These are phyloP conservation scores for Ogataea philodendri DNA, from an alignment of 805 yeast species.

Conservation along the genomic window DNA sequence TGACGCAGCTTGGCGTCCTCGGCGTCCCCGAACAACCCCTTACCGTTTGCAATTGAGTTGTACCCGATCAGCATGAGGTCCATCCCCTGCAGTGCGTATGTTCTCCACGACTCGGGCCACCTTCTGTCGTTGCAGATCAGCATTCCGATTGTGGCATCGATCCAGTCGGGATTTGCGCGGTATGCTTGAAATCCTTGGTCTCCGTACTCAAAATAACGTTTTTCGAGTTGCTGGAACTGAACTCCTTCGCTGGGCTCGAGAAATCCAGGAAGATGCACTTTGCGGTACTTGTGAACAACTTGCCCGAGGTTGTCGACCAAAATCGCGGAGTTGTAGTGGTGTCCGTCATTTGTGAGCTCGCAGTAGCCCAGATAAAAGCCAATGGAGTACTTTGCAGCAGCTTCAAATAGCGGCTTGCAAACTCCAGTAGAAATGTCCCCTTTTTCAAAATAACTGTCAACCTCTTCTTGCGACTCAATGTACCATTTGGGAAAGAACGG, in stretches of 20 bases:
- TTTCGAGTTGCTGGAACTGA: constrained; percentile 38
- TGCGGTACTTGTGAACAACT: constrained; percentile 34
- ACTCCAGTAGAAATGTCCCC: constrained; percentile 34
- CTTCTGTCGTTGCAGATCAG: constrained; percentile 41
- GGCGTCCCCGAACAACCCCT: constrained; percentile 32
- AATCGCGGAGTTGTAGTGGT: constrained; percentile 34
- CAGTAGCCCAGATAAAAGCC: constrained; percentile 38
- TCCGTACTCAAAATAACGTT: constrained; percentile 39
- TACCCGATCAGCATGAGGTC: constrained; percentile 39
- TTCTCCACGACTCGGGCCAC: constrained; percentile 44
- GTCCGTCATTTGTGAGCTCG: constrained; percentile 39
- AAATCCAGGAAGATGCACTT: constrained; percentile 38
- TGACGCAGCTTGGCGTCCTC: constrained; percentile 34
- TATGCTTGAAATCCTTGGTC: constrained; percentile 38
- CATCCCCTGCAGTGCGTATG: constrained; percentile 40
- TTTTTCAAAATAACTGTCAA: constrained; percentile 37
- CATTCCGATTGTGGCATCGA: constrained; percentile 38
- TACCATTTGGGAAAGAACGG: constrained; percentile 39
- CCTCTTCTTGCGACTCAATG: constrained; percentile 35
- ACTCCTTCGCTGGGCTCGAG: constrained; percentile 35
- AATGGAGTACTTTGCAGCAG: constrained; percentile 27
- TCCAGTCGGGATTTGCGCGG: constrained; percentile 30
- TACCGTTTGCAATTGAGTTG: constrained; percentile 38
- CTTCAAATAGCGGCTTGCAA: constrained; percentile 36
- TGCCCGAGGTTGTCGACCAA: constrained; percentile 33